These are phyloP conservation scores for Prunus kanzakura DNA, from an alignment of 306 rosid genomes.

Conservation along the genomic window DNA sequence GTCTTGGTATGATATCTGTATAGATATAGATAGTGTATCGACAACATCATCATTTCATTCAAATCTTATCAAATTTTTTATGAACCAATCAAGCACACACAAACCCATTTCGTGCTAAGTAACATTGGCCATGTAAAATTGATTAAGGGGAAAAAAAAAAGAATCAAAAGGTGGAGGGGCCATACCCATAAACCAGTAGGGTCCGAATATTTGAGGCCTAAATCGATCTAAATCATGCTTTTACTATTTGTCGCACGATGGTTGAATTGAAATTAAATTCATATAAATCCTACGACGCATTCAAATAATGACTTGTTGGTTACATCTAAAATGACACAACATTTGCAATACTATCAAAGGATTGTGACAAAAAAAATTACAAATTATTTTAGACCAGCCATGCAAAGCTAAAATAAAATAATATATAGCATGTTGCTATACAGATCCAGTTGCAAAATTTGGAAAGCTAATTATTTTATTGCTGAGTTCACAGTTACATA, in stretches of 20 bases:
- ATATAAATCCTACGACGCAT: too few relatives aligned
- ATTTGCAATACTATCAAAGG: neutral
- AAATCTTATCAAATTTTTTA: neutral
- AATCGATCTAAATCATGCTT: too few relatives aligned
- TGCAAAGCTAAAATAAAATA: neutral
- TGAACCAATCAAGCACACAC: neutral
- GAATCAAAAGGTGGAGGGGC: neutral
- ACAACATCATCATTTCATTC: neutral
- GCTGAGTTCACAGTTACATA: neutral
- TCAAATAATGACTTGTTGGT: too few relatives aligned
- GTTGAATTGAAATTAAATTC: too few relatives aligned
- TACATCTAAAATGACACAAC: too few relatives aligned
- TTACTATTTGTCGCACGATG: too few relatives aligned
- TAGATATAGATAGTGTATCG: too few relatives aligned
- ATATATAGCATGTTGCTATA: neutral
- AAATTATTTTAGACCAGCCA: neutral
- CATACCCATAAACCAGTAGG: neutral
- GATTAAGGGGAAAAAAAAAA: neutral
- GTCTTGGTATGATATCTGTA: too few relatives aligned
- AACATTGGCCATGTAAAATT: neutral
- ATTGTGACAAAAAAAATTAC: neutral
- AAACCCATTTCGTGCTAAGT: neutral
- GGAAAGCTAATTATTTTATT: neutral
- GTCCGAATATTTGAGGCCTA: neutral
- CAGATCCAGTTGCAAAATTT: slow-evolving; percentile 8